Base-by-base conservation (phyloP, 495 filamentous ascomycete species). In the Massariosphaeria phaeospora region DNA sequence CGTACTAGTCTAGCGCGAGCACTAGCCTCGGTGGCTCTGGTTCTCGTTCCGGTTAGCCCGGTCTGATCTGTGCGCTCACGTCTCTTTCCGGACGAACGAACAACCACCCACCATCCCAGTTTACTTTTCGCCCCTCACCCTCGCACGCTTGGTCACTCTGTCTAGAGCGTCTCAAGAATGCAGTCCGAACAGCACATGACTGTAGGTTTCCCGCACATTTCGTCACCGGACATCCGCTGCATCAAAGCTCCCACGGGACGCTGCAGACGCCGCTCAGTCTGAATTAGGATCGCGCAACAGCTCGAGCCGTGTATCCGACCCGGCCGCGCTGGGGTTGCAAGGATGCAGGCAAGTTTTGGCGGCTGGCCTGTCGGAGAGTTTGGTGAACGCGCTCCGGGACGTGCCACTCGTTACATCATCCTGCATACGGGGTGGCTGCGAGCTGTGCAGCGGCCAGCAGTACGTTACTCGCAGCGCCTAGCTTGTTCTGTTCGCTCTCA, bases 291-390 rank as follows among this genome's bases (percentile, higher is more conserved):
- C 12, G 20, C 10, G 27, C 27, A 11, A 21, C 17, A 15, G 17
- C 25, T 1, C 7, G 34, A 47, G 21, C 26, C 26, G 43, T 18
- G 27, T 26, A 21, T 47, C 9, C 6, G 11, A 20, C 13, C 6
- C 8, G n/a, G 15, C 25, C 17, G 13, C 8, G n/a, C 17, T 17
- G 21, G 11, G 20, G 26, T 39, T 18, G 24, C 61, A 29, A 56
- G 61, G 61, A 43, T 63, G 31, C 6, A 11, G 55, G 38, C 61
- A 59, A 48, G 61, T 55, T 59, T 59, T 56, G 39, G 25, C 21
- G 9, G 13, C 52, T n/a, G n/a, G 50, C 39, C 26, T 40, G 34
- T 11, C 27, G 27, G 33, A 23, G 21, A 17, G 1, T 27, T 36
- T 56, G 42, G 55, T 26, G 55, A 48, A 36, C n/a, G 40, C 11